A percentile compares a stretch with the other conserved stretches of the same genome.
phyloP scores from a whole-genome alignment of 768 basidiomycete species.

The Pleurotus ostreatus region DNA sequence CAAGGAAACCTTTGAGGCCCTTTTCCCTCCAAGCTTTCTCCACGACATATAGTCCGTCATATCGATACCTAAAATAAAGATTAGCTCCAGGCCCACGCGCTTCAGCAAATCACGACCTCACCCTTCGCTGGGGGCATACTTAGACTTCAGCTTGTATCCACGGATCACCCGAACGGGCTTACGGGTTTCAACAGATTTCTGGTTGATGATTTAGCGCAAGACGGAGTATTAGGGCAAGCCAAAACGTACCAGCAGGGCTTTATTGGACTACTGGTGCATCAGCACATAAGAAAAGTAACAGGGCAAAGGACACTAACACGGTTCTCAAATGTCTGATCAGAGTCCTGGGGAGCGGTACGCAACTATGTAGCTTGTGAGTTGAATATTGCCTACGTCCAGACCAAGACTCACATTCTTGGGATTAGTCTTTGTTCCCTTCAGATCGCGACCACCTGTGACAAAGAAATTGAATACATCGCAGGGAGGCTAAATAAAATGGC shows the following conservation, averaged over 20 bases:
- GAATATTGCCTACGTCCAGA: neutral
- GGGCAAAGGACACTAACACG: slow-evolving; percentile 24
- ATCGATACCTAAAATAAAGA: slow-evolving; percentile 60
- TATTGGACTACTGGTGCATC: slow-evolving; percentile 47
- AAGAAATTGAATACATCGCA: slow-evolving; percentile 2
- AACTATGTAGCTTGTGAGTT: slow-evolving; percentile 42
- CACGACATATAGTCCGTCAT: slow-evolving; percentile 84
- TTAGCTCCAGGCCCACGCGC: neutral
- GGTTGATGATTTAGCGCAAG: neutral
- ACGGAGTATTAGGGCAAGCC: neutral
- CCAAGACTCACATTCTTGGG: slow-evolving; percentile 72
- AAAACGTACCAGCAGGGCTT: slow-evolving; percentile 53
- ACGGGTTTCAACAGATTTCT: slow-evolving; percentile 76
- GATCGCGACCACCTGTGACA: slow-evolving; percentile 69
- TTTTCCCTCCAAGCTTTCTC: slow-evolving; percentile 76
- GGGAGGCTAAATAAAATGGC: neutral
- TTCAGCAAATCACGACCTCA: slow-evolving; percentile 20
- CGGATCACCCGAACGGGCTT: slow-evolving; percentile 86
- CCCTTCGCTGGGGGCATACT: slow-evolving; percentile 80
- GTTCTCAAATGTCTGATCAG: slow-evolving; percentile 78
- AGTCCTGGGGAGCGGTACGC: slow-evolving; percentile 85
- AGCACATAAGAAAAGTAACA: neutral
- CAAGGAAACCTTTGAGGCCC: slow-evolving; percentile 68
- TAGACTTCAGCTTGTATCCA: slow-evolving; percentile 71
- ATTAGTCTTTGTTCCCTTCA: slow-evolving; percentile 75